Conservation (phyloP, 768 basidiomycete genomes). For the Hericium alpestre region DNA sequence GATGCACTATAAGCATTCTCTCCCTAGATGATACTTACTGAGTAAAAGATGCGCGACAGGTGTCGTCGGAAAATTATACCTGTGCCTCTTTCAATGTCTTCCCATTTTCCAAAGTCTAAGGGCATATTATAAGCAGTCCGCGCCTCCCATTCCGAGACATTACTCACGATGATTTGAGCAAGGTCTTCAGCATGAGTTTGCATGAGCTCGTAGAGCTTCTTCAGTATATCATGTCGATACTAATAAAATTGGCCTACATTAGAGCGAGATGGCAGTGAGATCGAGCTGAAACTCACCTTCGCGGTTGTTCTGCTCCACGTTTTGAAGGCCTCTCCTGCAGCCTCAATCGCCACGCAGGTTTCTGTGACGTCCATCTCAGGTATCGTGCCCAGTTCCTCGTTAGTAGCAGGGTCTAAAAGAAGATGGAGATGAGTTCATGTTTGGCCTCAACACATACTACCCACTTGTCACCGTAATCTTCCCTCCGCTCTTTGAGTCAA, state of each 20-base stretch:
- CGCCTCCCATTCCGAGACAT: background rate
- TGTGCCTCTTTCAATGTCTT: slow-evolving; percentile 80
- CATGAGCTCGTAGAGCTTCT: slow-evolving; percentile 73
- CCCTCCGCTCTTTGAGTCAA: slow-evolving; percentile 64
- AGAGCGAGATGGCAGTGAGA: background rate
- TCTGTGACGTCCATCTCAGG: slow-evolving; percentile 86
- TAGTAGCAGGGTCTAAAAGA: slow-evolving; percentile 73
- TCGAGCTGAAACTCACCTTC: slow-evolving; percentile 40
- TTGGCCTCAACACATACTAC: slow-evolving; percentile 17
- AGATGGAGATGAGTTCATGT: background rate
- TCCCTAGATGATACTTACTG: slow-evolving; percentile 30
- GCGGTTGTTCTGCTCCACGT: slow-evolving; percentile 83
- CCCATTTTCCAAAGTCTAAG: slow-evolving; percentile 88
- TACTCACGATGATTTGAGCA: slow-evolving; percentile 68
- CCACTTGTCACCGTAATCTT: slow-evolving; percentile 69
- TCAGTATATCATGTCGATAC: slow-evolving; percentile 75
- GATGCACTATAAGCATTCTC: slow-evolving; percentile 82
- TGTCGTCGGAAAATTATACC: slow-evolving; percentile 26
- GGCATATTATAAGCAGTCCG: background rate
- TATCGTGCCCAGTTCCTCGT: slow-evolving; percentile 70
- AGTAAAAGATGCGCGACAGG: background rate
- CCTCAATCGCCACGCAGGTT: slow-evolving; percentile 74
- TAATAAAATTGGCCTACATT: slow-evolving; percentile 19
- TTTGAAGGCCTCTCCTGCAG: slow-evolving; percentile 71
- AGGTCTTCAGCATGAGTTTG: slow-evolving; percentile 80